Conservation (phyloP, 208 protist species). For the Trypanosoma scelopori region DNA sequence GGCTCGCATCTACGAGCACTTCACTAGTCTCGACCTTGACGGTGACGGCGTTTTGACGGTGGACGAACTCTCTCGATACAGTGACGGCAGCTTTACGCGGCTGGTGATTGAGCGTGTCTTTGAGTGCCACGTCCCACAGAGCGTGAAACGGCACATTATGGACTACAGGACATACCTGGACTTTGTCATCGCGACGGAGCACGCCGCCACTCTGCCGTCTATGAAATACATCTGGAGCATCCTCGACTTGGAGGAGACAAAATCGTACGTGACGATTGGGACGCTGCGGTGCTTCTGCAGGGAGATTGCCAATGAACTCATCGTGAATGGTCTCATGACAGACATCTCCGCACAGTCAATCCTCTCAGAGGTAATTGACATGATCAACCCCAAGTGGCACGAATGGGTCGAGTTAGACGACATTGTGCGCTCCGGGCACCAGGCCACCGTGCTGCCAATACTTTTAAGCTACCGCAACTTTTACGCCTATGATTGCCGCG, state of each 20-base stretch:
- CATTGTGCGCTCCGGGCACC: conserved; percentile 75
- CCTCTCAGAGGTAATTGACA: conserved; percentile 87
- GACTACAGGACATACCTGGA: conserved; percentile 93
- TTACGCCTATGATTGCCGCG: conserved; percentile 88
- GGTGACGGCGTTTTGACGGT: conserved; percentile 82
- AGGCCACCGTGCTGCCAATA: conserved; percentile 81
- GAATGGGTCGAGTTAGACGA: conserved; percentile 83
- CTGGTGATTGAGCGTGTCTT: conserved; percentile 86
- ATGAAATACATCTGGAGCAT: conserved; percentile 88
- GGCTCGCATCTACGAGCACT: conserved; percentile 89
- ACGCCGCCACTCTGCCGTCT: conserved; percentile 73
- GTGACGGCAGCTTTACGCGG: conserved; percentile 78
- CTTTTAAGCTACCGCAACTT: conserved; percentile 86
- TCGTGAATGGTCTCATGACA: conserved; percentile 68
- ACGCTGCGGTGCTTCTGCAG: conserved; percentile 85
- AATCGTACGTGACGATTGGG: conserved; percentile 55
- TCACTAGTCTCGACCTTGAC: conserved; percentile 79
- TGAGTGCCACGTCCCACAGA: conserved; percentile 87
- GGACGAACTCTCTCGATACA: conserved; percentile 81
- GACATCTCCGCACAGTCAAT: conserved; percentile 83
- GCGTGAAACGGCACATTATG: conserved; percentile 72
- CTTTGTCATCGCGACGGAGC: conserved; percentile 92
- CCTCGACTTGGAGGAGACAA: conserved; percentile 77
- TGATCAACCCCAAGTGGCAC: conserved; percentile 89
- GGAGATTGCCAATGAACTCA: conserved; percentile 76